These are phyloP conservation scores for Lojkania enalia DNA, from an alignment of 2,329 filamentous ascomycete genomes.

Conservation along the genomic window DNA sequence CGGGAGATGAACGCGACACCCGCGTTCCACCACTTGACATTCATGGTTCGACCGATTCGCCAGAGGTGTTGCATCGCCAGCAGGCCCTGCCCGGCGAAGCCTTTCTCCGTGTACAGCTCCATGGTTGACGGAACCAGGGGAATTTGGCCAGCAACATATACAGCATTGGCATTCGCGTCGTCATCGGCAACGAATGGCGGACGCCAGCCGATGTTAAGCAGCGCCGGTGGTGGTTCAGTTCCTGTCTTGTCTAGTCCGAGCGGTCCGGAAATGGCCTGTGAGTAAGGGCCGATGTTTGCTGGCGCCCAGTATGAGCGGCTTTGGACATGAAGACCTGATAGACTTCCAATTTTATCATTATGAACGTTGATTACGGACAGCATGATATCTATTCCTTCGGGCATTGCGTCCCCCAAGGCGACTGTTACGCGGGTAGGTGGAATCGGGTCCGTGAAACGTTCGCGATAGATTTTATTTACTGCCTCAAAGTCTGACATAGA, in stretches of 20 bases:
- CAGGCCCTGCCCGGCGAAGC: slow-evolving; percentile 62
- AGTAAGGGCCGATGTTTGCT: slow-evolving; percentile 96
- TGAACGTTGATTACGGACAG: slow-evolving; percentile 54
- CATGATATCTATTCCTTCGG: slow-evolving; percentile 63
- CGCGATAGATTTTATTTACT: slow-evolving; percentile 76
- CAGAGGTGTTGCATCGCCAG: slow-evolving; percentile 87
- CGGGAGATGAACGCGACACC: slow-evolving; percentile 71
- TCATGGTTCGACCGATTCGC: slow-evolving; percentile 74
- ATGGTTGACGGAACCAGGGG: slow-evolving; percentile 82
- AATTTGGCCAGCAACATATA: slow-evolving; percentile 88
- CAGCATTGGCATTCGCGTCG: slow-evolving; percentile 34
- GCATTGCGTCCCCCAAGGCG: slow-evolving; percentile 71
- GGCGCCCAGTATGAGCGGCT: slow-evolving; percentile 96
- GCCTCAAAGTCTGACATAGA: slow-evolving; percentile 77
- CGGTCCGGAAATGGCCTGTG: slow-evolving; percentile 73
- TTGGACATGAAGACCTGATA: slow-evolving; percentile 77
- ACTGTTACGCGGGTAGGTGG: slow-evolving; percentile 86
- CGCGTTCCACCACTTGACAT: slow-evolving; percentile 73
- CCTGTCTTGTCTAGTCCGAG: slow-evolving; percentile 24
- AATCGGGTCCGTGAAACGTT: slow-evolving; percentile 74
- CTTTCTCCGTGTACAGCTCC: slow-evolving; percentile 53
- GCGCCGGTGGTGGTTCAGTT: slow-evolving; percentile 1
- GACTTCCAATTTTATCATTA: slow-evolving; percentile 3
- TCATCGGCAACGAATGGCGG: too few relatives aligned
- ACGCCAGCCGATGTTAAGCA: slow-evolving; percentile 2